A percentile compares a stretch with the other conserved stretches of the same genome.
phyloP scores from a whole-genome alignment of 768 basidiomycete species.

The Leucosporidium scottii region DNA sequence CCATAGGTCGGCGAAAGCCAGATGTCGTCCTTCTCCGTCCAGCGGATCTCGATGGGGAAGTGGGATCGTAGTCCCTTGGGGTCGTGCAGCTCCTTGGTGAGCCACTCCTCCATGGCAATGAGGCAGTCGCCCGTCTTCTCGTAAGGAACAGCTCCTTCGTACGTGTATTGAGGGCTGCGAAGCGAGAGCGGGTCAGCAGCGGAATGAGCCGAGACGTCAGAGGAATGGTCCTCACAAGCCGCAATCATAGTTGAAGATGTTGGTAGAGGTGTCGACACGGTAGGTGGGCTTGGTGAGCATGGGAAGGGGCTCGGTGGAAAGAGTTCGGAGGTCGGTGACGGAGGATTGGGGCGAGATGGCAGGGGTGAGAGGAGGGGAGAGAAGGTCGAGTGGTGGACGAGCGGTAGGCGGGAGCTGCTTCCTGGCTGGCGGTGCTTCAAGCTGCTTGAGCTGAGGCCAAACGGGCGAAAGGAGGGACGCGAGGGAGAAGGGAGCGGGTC shows the following conservation, averaged over 20 bases:
- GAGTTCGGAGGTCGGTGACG: background rate
- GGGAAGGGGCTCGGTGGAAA: constrained; percentile 8
- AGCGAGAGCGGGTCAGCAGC: background rate
- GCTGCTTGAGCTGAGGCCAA: background rate
- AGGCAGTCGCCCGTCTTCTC: constrained; percentile 61
- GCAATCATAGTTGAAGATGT: constrained; percentile 89
- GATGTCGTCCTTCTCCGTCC: constrained; percentile 79
- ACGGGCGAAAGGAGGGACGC: constrained; percentile 1
- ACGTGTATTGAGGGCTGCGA: constrained; percentile 55
- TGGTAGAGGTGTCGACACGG: constrained; percentile 63
- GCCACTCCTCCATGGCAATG: constrained; percentile 62
- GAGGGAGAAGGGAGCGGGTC: constrained; percentile 24
- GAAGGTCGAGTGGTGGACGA: constrained; percentile 6
- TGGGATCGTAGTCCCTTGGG: constrained; percentile 74
- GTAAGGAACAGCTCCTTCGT: constrained; percentile 88
- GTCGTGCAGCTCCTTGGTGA: constrained; percentile 59
- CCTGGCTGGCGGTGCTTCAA: background rate
- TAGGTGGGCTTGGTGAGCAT: constrained; percentile 22
- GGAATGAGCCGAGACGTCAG: background rate
- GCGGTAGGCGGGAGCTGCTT: background rate
- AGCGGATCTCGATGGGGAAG: constrained; percentile 87
- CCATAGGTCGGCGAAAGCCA: constrained; percentile 87
- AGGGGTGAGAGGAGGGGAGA: constrained; percentile 21
- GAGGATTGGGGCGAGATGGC: background rate
- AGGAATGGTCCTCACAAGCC: constrained; percentile 41